phyloP scores from a whole-genome alignment of 345 rosid species.

The Eucalyptus cloeziana region DNA sequence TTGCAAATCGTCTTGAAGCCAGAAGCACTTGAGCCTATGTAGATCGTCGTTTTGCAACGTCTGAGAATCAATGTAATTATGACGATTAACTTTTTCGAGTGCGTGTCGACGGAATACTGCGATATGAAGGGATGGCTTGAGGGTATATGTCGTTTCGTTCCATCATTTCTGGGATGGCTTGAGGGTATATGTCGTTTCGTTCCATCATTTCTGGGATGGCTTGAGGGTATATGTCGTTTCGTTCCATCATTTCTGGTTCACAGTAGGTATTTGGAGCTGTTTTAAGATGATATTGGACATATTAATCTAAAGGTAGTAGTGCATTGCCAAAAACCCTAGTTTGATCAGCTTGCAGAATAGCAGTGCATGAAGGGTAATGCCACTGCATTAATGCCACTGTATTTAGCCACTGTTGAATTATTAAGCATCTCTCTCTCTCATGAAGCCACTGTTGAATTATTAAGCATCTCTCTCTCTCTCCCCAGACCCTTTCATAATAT shows the following conservation, averaged over 20 bases:
- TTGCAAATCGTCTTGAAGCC: not conserved
- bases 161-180: too few species aligned
- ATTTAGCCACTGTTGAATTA: too few species aligned
- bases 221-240: not conserved
- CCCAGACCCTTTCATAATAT: not conserved
- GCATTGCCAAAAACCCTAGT: not conserved
- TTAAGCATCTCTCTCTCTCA: too few species aligned
- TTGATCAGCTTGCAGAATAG: not conserved
- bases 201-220: too few species aligned
- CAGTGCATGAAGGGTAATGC: not conserved
- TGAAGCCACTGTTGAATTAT: too few species aligned
- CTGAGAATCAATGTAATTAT: not conserved
- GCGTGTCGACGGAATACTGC: not conserved
- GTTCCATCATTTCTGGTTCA: not conserved
- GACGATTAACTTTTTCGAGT: not conserved
- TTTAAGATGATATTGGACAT: not conserved
- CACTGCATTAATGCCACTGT: not conserved
- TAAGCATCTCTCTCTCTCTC: not conserved
- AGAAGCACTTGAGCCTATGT: not conserved
- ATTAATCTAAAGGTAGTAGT: not conserved
- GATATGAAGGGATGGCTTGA: not conserved
- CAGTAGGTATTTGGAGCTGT: not conserved
- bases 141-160: not conserved
- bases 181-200: not conserved
- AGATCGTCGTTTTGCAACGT: not conserved